Conservation (phyloP, 1,284 basidiomycete species). For the Veloporphyrellus conicus region DNA sequence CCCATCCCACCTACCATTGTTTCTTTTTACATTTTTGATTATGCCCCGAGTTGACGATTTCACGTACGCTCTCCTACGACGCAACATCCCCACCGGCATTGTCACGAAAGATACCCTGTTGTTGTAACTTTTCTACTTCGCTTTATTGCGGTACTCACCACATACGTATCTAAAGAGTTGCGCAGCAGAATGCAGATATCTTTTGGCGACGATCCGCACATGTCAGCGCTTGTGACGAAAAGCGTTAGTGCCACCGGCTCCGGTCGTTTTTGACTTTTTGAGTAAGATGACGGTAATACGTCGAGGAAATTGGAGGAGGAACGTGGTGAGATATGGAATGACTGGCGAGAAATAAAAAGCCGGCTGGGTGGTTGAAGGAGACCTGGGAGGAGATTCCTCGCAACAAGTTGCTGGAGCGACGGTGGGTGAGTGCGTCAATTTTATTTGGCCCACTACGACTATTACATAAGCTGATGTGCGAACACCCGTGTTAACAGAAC, state of each 20-base stretch:
- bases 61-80: conserved; percentile 23
- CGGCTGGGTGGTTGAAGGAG: neutral
- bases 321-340: neutral
- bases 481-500: no score
- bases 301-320: no score
- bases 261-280: neutral
- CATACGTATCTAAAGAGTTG: conserved; percentile 29
- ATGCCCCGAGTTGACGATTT: conserved; percentile 32
- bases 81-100: conserved; percentile 16
- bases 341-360: neutral
- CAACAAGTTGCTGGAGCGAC: conserved; percentile 6
- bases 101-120: conserved; percentile 37
- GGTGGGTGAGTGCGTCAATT: no score
- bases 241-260: no score
- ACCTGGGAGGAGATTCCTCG: conserved; percentile 1
- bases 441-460: no score
- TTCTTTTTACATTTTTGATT: conserved; percentile 16
- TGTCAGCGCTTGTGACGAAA: no score
- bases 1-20: conserved; percentile 1
- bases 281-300: neutral
- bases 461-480: no score
- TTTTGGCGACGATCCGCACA: conserved; percentile 17
- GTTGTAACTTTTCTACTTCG: conserved; percentile 25
- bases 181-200: conserved; percentile 36
- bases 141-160: conserved; percentile 21